phyloP scores from a whole-genome alignment of 2,329 filamentous ascomycete species.

The Neofusicoccum sp. region DNA sequence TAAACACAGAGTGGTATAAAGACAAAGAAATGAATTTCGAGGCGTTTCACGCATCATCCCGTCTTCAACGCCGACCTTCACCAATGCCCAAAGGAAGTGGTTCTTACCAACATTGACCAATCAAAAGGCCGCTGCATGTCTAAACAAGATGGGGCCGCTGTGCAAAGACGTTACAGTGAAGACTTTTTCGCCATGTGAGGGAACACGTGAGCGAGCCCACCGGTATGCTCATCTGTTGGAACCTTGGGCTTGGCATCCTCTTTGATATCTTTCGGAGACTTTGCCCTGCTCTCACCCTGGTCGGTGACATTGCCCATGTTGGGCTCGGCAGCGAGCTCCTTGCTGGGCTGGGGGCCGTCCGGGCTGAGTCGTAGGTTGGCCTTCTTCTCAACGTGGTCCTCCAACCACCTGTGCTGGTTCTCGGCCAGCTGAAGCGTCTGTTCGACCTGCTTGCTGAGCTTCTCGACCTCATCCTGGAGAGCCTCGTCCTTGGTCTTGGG shows the following conservation, averaged over 20 bases:
- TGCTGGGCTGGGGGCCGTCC: not conserved
- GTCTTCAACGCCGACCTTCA: not conserved
- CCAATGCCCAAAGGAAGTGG: not conserved
- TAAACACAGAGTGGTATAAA: not conserved
- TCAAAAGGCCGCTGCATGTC: too few relatives aligned
- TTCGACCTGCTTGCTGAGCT: constrained; percentile 59
- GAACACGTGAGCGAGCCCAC: constrained; percentile 30
- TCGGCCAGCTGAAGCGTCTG: constrained; percentile 44
- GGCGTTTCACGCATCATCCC: too few relatives aligned
- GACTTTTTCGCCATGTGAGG: constrained; percentile 40
- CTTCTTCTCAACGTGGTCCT: constrained; percentile 32
- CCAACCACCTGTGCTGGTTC: constrained; percentile 31
- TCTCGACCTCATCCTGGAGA: constrained; percentile 57
- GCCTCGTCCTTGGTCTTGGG: constrained; percentile 53
- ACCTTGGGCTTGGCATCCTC: constrained; percentile 9
- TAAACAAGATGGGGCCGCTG: too few relatives aligned
- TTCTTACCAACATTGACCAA: not conserved
- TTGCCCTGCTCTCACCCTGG: constrained; percentile 16
- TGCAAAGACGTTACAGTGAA: constrained; percentile 34
- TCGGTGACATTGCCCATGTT: constrained; percentile 16
- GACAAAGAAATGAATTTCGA: not conserved
- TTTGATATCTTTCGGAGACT: constrained; percentile 1
- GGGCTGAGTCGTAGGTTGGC: not conserved
- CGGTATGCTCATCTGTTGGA: constrained; percentile 2
- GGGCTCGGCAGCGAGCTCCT: not conserved